Conservation (phyloP, 2,329 filamentous ascomycete species). For the Chaetomium globosum region DNA sequence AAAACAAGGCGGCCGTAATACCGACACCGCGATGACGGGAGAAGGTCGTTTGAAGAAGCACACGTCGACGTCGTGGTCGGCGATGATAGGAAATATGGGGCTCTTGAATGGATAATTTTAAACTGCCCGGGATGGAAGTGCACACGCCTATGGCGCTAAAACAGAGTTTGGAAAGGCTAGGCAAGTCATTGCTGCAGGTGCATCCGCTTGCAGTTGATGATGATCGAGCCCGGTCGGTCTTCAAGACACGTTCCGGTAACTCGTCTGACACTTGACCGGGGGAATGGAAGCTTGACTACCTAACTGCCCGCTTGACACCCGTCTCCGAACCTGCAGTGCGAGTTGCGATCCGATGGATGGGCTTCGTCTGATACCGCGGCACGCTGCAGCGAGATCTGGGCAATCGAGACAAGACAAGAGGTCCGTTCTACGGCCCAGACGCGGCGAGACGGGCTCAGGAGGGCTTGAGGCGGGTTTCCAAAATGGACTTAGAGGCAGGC, state of each 20-base stretch:
- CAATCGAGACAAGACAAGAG: conserved; percentile 2
- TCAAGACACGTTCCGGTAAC: background rate
- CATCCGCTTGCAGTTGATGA: background rate
- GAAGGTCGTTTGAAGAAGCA: background rate
- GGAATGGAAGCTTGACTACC: conserved; percentile 2
- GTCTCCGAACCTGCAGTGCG: background rate
- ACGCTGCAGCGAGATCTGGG: conserved; percentile 13
- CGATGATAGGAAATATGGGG: conserved; percentile 20
- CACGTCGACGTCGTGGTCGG: conserved; percentile 12
- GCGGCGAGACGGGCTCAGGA: background rate
- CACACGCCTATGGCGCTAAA: conserved; percentile 23
- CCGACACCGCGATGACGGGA: background rate
- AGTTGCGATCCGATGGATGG: conserved; percentile 6
- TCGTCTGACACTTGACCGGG: conserved; percentile 1
- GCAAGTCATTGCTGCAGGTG: conserved; percentile 15
- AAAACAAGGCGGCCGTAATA: background rate
- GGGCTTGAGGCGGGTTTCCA: background rate
- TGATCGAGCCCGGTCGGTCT: background rate
- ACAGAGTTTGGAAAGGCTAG: conserved; percentile 18
- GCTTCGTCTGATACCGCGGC: conserved; percentile 14
- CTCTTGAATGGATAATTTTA: conserved; percentile 21
- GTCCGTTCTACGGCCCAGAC: conserved; percentile 10
- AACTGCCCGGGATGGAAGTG: conserved; percentile 8
- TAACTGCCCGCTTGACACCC: background rate
- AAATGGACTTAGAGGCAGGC: background rate